Evolutionary conservation across 2,329 filamentous ascomycete species (phyloP).

Genomic region (Fusarium lyarnte): DNA sequence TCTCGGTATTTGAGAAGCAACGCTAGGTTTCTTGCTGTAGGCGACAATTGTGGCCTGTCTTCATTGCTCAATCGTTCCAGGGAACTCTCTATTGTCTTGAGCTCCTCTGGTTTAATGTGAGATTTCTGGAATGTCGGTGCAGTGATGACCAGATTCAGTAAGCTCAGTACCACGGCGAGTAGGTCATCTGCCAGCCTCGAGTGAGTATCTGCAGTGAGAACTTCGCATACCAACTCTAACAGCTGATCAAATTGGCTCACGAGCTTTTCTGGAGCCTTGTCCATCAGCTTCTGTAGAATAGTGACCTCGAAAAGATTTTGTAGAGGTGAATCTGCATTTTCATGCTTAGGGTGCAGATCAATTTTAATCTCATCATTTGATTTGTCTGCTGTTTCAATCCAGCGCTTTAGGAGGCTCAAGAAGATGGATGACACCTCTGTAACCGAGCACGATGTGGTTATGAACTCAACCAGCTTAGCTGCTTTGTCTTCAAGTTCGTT

Average conservation of each 20-base stretch:
- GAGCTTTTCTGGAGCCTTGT: slow-evolving; percentile 69
- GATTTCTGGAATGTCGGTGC: slow-evolving; percentile 64
- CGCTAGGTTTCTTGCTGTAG: slow-evolving; percentile 65
- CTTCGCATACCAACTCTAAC: slow-evolving; percentile 69
- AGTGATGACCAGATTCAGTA: slow-evolving; percentile 69
- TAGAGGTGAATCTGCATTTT: slow-evolving; percentile 52
- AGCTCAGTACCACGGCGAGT: slow-evolving; percentile 64
- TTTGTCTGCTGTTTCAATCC: slow-evolving; percentile 56
- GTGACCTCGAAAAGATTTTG: slow-evolving; percentile 66
- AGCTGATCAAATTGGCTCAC: slow-evolving; percentile 72
- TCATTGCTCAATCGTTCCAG: slow-evolving; percentile 55
- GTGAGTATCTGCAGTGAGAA: slow-evolving; percentile 61
- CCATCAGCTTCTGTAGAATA: slow-evolving; percentile 72
- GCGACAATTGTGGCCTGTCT: slow-evolving; percentile 54
- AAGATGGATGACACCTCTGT: slow-evolving; percentile 70
- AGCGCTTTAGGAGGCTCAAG: slow-evolving; percentile 65
- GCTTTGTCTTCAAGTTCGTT: slow-evolving; percentile 60
- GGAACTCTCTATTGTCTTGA: slow-evolving; percentile 59
- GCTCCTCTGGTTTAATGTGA: slow-evolving; percentile 52
- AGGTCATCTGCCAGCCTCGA: slow-evolving; percentile 58
- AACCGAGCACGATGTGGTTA: slow-evolving; percentile 61
- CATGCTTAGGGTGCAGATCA: slow-evolving; percentile 44
- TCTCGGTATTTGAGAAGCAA: slow-evolving; percentile 66
- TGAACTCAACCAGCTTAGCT: slow-evolving; percentile 57
- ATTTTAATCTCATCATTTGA: slow-evolving; percentile 43